A percentile compares a stretch with the other conserved stretches of the same genome.
Evolutionary conservation across 2,329 filamentous ascomycete genomes (phyloP).

Genomic region (Cercospora sojina): DNA sequence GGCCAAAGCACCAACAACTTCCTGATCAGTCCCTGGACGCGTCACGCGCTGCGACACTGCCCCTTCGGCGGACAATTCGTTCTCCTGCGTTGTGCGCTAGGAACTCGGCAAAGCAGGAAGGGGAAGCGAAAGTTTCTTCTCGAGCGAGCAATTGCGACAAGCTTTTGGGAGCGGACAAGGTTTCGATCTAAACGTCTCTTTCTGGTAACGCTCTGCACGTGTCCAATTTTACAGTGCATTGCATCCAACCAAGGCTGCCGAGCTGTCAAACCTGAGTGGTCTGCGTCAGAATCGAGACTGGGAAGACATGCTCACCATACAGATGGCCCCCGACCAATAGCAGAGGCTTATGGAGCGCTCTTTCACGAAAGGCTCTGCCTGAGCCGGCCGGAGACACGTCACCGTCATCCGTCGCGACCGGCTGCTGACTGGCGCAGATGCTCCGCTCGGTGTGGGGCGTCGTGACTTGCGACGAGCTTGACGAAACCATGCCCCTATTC

Average conservation of each 20-base stretch:
- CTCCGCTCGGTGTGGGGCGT: not conserved
- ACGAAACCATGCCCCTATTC: conserved; percentile 16
- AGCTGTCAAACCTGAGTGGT: conserved; percentile 5
- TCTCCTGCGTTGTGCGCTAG: conserved; percentile 4
- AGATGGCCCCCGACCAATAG: conserved; percentile 3
- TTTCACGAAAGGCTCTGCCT: not conserved
- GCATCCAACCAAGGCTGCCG: conserved; percentile 1
- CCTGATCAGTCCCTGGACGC: not conserved
- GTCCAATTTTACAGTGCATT: conserved; percentile 15
- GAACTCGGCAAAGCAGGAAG: conserved; percentile 3
- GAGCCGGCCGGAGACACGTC: not conserved
- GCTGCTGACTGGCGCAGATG: conserved; percentile 1
- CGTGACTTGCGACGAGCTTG: conserved; percentile 8
- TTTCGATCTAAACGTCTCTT: conserved; percentile 4
- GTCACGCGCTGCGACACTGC: not conserved
- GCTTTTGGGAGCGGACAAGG: conserved; percentile 7
- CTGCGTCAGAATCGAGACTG: conserved; percentile 4
- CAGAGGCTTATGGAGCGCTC: not conserved
- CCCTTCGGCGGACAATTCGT: not conserved
- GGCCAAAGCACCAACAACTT: not conserved
- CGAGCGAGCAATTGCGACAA: conserved; percentile 10
- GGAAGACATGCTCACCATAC: not conserved
- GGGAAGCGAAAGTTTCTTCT: not conserved
- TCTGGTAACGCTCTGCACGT: conserved; percentile 11
- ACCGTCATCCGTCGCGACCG: not conserved